Evolutionary conservation across 257 asterid genomes (phyloP), one percentile per base, ranked within the genome.

Genomic region (Scutellaria baicalensis): DNA sequence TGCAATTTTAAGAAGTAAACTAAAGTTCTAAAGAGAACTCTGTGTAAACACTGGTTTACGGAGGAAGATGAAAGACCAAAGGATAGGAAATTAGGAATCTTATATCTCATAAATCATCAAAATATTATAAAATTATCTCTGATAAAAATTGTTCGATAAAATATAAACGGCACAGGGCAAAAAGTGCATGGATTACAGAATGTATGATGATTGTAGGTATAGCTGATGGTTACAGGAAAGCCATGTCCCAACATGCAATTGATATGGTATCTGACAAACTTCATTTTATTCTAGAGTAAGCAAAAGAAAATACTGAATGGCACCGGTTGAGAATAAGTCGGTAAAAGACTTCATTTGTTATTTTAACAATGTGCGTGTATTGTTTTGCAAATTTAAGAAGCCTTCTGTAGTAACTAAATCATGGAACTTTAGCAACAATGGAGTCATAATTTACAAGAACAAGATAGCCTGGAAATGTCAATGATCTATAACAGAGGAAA

Each of bases 11-110:
- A 44, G 71, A 35, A 76, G 38, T 20, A 57, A 4, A 68, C 69
- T 33, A 40, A 38, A 56, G 49, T 66, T 60, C 71, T 21, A 38
- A 33, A 67, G 45, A 73, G 59, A 77, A 44, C 6, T 65, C 55
- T 61, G 17, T 47, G 9, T 10, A 31, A 50, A 44, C 33, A 51
- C 31, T 54, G 51, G 48, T 31, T 52, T 31, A 50, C 13, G 77
- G 68, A 75, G 74, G 67, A 55, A 52, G 70, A 40, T 45, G 62
- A 18, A 65, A 69, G 65, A 50, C 59, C 58, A 23, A 59, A 66
- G 39, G 49, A 55, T 38, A 17, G 58, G 68, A 62, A 52, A n/a
- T n/a, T 65, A n/a, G 54, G 68, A 62, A 52, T n/a, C 47, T 35
- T 43, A 51, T 27, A 48, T 20, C 12, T 10, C 44, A 61, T 54